phyloP scores from a whole-genome alignment of 108 stramenopile genomes.

The Pseudonitzschia delicatissima region DNA sequence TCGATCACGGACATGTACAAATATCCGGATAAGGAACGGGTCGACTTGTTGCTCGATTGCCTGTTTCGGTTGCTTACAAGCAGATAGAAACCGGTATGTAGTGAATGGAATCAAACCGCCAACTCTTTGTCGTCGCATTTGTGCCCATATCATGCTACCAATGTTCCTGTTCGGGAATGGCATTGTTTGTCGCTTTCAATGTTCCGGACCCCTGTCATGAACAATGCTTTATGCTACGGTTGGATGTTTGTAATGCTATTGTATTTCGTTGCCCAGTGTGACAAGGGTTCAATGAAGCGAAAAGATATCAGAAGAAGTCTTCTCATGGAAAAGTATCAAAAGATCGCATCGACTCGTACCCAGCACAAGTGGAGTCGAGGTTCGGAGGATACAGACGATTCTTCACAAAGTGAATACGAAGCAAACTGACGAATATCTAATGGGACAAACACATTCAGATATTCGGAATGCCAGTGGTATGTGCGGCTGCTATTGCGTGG shows the following conservation, averaged over 20 bases:
- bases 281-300: constrained; percentile 55
- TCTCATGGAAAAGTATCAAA: constrained; percentile 52
- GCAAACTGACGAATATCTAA: constrained; percentile 24
- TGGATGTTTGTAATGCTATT: constrained; percentile 48
- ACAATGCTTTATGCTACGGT: no score
- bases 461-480: constrained; percentile 67
- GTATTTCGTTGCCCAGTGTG: constrained; percentile 51
- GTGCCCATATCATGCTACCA: constrained; percentile 53
- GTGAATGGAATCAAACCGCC: constrained; percentile 61
- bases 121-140: constrained; percentile 42
- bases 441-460: constrained; percentile 63
- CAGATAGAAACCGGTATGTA: constrained; percentile 72
- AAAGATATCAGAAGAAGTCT: constrained; percentile 62
- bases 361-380: neutral
- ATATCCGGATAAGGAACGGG: constrained; percentile 40
- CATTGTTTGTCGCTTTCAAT: constrained; percentile 57
- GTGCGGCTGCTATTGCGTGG: constrained; percentile 63
- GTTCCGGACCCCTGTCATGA: constrained; percentile 57
- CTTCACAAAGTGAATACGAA: constrained; percentile 26
- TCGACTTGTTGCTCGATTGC: constrained; percentile 70
- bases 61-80: constrained; percentile 71
- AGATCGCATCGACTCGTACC: constrained; percentile 13
- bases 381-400: constrained; percentile 29
- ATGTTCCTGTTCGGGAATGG: constrained; percentile 47
- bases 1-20: constrained; percentile 49